phyloP scores from a whole-genome alignment of 2,329 filamentous ascomycete species.

The Pestalotiopsis fici region DNA sequence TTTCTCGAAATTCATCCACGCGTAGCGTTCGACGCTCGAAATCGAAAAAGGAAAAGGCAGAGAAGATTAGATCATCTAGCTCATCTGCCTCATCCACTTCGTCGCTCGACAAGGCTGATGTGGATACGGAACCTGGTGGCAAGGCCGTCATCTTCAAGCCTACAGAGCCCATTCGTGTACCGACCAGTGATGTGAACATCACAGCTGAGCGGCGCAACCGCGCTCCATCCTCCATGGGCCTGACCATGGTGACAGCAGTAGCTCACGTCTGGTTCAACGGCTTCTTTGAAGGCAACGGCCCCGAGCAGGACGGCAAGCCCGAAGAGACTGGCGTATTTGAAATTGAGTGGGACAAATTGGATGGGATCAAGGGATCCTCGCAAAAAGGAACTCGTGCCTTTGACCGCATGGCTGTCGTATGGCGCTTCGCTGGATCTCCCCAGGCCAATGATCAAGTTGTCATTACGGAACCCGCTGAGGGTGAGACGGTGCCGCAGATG shows the following conservation, averaged over 20 bases:
- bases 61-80: conserved; percentile 3
- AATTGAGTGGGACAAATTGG: conserved; percentile 70
- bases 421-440: conserved; percentile 54
- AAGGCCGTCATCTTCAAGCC: conserved; percentile 81
- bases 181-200: conserved; percentile 86
- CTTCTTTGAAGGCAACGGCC: conserved; percentile 83
- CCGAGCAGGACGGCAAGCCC: conserved; percentile 66
- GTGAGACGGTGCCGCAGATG: conserved; percentile 71
- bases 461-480: conserved; percentile 65
- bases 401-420: conserved; percentile 83
- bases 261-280: conserved; percentile 97
- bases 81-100: conserved; percentile 18
- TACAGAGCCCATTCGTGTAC: conserved; percentile 64
- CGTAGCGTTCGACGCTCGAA: conserved; percentile 8
- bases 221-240: conserved; percentile 72
- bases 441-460: conserved; percentile 14
- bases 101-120: conserved; percentile 18
- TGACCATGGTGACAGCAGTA: conserved; percentile 89
- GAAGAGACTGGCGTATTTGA: conserved; percentile 66
- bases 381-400: conserved; percentile 81
- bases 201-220: conserved; percentile 85
- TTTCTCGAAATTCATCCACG: background rate
- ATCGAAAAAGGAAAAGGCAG: conserved; percentile 10
- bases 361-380: conserved; percentile 89
- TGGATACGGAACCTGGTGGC: conserved; percentile 57